These are phyloP conservation scores for Lactifluus rugatus DNA, from an alignment of 768 basidiomycete species.

Conservation along the genomic window DNA sequence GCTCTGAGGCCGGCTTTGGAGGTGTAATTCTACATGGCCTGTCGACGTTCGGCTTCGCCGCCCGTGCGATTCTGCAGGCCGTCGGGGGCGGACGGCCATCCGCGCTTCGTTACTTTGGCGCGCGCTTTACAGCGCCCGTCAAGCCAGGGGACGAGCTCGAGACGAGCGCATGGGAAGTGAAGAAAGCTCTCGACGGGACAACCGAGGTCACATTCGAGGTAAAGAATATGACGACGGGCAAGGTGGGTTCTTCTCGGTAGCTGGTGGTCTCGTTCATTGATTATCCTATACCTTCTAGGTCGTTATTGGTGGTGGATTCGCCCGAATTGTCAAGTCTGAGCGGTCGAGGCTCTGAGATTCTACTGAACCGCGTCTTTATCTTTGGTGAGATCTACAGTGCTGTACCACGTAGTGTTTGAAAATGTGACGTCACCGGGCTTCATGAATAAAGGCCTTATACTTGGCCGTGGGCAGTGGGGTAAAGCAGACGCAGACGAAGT, in stretches of 20 bases:
- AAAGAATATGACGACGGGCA: conserved; percentile 31
- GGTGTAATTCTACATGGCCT: conserved; percentile 82
- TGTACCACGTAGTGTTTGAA: too few relatives aligned
- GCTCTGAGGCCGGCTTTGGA: conserved; percentile 67
- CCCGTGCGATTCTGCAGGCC: conserved; percentile 59
- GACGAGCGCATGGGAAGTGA: conserved; percentile 72
- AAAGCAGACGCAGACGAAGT: too few relatives aligned
- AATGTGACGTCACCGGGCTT: too few relatives aligned
- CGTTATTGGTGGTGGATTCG: conserved; percentile 12
- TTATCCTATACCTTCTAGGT: neutral
- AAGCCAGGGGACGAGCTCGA: conserved; percentile 75
- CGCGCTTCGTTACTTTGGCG: conserved; percentile 58
- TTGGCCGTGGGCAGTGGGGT: too few relatives aligned
- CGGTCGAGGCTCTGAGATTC: neutral
- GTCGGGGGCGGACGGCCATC: conserved; percentile 52
- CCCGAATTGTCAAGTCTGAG: conserved; percentile 3
- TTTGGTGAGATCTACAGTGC: too few relatives aligned
- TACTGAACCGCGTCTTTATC: neutral
- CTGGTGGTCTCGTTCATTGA: too few relatives aligned
- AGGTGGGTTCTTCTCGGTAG: conserved; percentile 22
- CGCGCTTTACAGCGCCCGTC: conserved; percentile 74
- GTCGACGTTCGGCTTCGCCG: conserved; percentile 73
- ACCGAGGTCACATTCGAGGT: conserved; percentile 33
- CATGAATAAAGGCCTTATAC: too few relatives aligned
- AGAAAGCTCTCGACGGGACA: conserved; percentile 31